Percentiles rank a stretch among this genome's conserved stretches.
phyloP scores from a whole-genome alignment of 1,284 basidiomycete genomes.

The Trichosporon asahii region DNA sequence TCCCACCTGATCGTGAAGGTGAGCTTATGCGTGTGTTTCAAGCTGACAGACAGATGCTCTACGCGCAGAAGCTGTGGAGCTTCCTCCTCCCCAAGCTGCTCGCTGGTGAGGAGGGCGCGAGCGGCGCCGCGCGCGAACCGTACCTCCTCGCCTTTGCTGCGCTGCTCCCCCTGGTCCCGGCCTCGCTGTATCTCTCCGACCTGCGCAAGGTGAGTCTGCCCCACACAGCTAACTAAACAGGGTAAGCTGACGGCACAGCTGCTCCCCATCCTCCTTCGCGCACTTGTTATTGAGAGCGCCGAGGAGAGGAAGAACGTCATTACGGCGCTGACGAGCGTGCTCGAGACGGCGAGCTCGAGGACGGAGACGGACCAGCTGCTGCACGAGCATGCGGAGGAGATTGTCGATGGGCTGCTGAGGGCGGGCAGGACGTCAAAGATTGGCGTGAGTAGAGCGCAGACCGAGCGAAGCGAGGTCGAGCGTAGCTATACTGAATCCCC shows the following conservation, averaged over 20 bases:
- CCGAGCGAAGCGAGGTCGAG: too few relatives aligned
- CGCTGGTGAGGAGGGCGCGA: slow-evolving; percentile 55
- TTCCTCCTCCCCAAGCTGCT: slow-evolving; percentile 71
- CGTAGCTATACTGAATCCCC: too few relatives aligned
- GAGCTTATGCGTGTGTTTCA: not conserved
- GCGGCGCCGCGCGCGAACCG: slow-evolving; percentile 53
- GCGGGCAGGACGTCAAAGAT: slow-evolving; percentile 47
- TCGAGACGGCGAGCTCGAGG: slow-evolving; percentile 59
- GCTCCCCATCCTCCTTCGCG: slow-evolving; percentile 81
- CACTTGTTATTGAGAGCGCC: slow-evolving; percentile 70
- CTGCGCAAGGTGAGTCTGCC: slow-evolving; percentile 64
- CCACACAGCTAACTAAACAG: too few relatives aligned
- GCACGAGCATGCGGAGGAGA: slow-evolving; percentile 65
- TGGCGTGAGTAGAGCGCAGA: slow-evolving; percentile 1
- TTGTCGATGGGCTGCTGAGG: slow-evolving; percentile 69
- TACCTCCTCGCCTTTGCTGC: slow-evolving; percentile 81
- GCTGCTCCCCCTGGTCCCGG: slow-evolving; percentile 75
- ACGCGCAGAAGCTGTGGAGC: slow-evolving; percentile 79
- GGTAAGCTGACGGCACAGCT: slow-evolving; percentile 60
- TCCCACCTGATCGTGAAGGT: slow-evolving; percentile 68
- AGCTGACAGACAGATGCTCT: slow-evolving; percentile 59
- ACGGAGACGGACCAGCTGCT: slow-evolving; percentile 54
- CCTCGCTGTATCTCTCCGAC: slow-evolving; percentile 64
- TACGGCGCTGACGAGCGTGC: slow-evolving; percentile 69
- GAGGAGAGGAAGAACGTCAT: slow-evolving; percentile 75